Conservation (phyloP, 2,329 filamentous ascomycete genomes). For the Stylonectria norvegica region DNA sequence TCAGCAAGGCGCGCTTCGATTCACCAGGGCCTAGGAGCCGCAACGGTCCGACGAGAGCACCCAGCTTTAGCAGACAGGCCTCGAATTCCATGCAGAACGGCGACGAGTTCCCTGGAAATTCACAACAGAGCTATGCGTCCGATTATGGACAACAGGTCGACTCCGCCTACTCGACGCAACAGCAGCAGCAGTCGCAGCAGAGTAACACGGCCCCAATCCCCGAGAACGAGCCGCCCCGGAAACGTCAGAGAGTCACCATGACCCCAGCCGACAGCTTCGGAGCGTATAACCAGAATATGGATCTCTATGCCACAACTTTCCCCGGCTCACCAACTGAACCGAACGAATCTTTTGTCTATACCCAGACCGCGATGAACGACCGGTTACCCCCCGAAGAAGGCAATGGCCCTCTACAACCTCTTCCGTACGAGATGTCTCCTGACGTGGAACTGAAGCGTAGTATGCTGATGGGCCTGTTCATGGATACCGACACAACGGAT, state of each 20-base stretch:
- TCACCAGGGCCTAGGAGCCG: slow-evolving; percentile 71
- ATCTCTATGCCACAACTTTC: slow-evolving; percentile 46
- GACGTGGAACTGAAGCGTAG: slow-evolving; percentile 77
- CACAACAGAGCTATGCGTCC: slow-evolving; percentile 78
- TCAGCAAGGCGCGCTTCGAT: slow-evolving; percentile 93
- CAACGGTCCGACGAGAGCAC: slow-evolving; percentile 62
- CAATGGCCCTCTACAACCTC: slow-evolving; percentile 59
- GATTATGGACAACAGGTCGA: slow-evolving; percentile 74
- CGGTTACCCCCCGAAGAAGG: slow-evolving; percentile 45
- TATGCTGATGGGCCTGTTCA: slow-evolving; percentile 77
- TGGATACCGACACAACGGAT: slow-evolving; percentile 68
- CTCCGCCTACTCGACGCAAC: slow-evolving; percentile 64
- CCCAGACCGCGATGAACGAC: slow-evolving; percentile 46
- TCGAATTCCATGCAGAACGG: slow-evolving; percentile 70
- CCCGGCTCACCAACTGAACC: slow-evolving; percentile 75
- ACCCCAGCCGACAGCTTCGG: slow-evolving; percentile 58
- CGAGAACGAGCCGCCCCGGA: slow-evolving; percentile 74
- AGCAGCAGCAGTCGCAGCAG: no score
- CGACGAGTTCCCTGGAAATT: slow-evolving; percentile 66
- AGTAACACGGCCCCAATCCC: slow-evolving; percentile 34
- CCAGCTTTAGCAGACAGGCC: slow-evolving; percentile 68
- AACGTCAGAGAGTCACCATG: slow-evolving; percentile 62
- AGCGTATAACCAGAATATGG: slow-evolving; percentile 48
- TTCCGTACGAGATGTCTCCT: slow-evolving; percentile 58
- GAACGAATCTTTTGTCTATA: slow-evolving; percentile 74